Base-by-base conservation (phyloP, 805 yeast species). In the Zygosaccharomyces lentus region DNA sequence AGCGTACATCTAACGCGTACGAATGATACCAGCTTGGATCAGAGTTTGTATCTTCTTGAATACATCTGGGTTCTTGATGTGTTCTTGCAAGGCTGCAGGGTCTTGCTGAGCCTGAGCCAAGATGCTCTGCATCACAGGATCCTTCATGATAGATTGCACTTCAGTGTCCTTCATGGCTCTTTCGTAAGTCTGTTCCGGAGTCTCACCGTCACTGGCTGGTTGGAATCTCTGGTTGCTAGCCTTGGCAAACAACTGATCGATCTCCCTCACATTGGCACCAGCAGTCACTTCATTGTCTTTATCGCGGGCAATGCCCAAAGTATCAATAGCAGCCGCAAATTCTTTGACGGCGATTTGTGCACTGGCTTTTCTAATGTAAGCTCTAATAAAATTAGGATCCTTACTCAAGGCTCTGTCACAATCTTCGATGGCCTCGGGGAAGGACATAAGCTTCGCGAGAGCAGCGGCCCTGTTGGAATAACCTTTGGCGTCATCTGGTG, bases 381-480 rank as follows among this genome's bases (percentile, higher is more conserved):
- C 99, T 72, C 96, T 86, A 61, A 91, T 75, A 68, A 93, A 93
- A 16, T 73, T 69, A 37, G 96, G 96, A 68, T 93, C 98, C 56
- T 81, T 80, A 64, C 78, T 80, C 58, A 93, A 87, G 30, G 99
- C 99, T 48, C 71, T 66, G 61, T 91, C 87, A 74, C 97, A 89
- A 70, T 93, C 99, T 58, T 78, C 77, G 47, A 93, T 83, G 13
- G 96, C 97, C 56, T 91, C 98, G 15, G 97, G 97, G 85, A 91
- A 93, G 9, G 96, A 87, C 86, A 91, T 80, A 56, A 93, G 78
- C 70, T 93, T 93, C 38, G 96, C 83, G 64, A 85, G 78, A 1
- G 96, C 96, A 32, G 99, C 99, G 43, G 99, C 99, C 71, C 99
- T 85, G 74, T 93, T 93, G 29, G 96, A 89, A 69, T 89, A 93